phyloP scores from a whole-genome alignment of 345 rosid species.

The Passiflora organensis region DNA sequence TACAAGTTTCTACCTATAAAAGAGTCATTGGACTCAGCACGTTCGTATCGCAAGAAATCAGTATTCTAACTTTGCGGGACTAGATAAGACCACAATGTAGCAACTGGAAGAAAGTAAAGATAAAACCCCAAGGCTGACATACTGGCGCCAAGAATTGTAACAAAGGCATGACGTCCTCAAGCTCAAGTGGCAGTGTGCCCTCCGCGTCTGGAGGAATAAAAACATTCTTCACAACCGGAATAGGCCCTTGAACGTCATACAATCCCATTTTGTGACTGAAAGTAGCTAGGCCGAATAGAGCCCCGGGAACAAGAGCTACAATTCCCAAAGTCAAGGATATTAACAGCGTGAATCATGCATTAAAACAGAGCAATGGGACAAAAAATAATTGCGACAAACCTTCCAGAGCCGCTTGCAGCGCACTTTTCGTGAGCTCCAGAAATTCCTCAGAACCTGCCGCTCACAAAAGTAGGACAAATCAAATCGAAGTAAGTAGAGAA shows the following conservation, averaged over 20 bases:
- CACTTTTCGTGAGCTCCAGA: constrained; percentile 94
- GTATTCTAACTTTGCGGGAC: background rate
- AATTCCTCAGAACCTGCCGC: constrained; percentile 90
- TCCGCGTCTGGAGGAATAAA: constrained; percentile 74
- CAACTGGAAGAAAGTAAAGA: background rate
- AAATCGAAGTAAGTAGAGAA: background rate
- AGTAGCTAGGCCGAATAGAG: constrained; percentile 86
- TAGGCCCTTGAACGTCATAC: constrained; percentile 95
- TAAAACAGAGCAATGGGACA: too few relatives aligned
- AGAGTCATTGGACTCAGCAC: constrained; percentile 7
- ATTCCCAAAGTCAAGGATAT: too few relatives aligned
- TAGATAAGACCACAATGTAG: too few relatives aligned
- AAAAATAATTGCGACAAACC: constrained; percentile 32
- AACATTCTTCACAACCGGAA: constrained; percentile 80
- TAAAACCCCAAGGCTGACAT: constrained; percentile 20
- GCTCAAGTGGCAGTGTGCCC: constrained; percentile 58
- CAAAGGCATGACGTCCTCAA: constrained; percentile 93
- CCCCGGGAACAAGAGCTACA: constrained; percentile 84
- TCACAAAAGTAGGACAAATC: background rate
- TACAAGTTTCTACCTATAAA: constrained; percentile 78
- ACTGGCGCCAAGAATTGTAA: constrained; percentile 90
- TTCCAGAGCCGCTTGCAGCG: constrained; percentile 88
- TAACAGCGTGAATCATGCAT: too few relatives aligned
- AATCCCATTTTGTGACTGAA: constrained; percentile 91
- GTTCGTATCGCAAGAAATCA: background rate